phyloP scores from a whole-genome alignment of 2,329 filamentous ascomycete species.

The Basipetospora sp. region DNA sequence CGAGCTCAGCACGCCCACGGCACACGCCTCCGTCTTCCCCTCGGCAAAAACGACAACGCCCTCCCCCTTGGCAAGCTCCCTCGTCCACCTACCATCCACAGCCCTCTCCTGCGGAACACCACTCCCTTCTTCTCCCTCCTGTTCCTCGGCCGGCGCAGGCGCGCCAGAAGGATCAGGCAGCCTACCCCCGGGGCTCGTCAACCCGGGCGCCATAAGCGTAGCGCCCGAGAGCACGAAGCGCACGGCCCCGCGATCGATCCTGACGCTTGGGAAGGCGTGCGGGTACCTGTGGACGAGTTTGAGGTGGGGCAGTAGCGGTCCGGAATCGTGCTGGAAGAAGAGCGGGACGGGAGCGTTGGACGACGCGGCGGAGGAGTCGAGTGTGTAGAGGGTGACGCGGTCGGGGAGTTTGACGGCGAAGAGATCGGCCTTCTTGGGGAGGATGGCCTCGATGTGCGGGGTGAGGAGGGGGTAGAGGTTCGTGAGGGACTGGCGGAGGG shows the following conservation, averaged over 20 bases:
- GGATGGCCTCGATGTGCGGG: slow-evolving; percentile 79
- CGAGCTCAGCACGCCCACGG: slow-evolving; percentile 70
- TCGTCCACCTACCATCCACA: slow-evolving; percentile 40
- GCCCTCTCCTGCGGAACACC: no score
- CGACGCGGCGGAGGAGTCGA: slow-evolving; percentile 42
- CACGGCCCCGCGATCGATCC: slow-evolving; percentile 90
- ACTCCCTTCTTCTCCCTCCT: slow-evolving; percentile 17
- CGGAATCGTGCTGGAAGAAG: slow-evolving; percentile 75
- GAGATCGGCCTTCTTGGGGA: slow-evolving; percentile 87
- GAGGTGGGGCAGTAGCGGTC: slow-evolving; percentile 73
- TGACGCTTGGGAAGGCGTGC: slow-evolving; percentile 63
- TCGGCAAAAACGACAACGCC: slow-evolving; percentile 83
- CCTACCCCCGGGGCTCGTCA: slow-evolving; percentile 70
- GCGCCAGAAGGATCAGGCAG: slow-evolving; percentile 46
- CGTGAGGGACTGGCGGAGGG: slow-evolving; percentile 66
- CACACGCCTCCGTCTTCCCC: slow-evolving; percentile 81
- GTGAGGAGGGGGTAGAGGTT: slow-evolving; percentile 74
- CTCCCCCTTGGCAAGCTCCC: slow-evolving; percentile 63
- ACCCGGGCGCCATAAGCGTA: slow-evolving; percentile 85
- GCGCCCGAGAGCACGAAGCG: slow-evolving; percentile 89
- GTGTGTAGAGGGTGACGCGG: slow-evolving; percentile 73
- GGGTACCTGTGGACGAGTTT: slow-evolving; percentile 83
- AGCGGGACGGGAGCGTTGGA: slow-evolving; percentile 50
- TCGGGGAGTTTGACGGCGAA: slow-evolving; percentile 88
- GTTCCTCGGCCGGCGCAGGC: no score